These are phyloP conservation scores for Casuarina cunninghamiana DNA, from an alignment of 306 rosid species.

Conservation along the genomic window DNA sequence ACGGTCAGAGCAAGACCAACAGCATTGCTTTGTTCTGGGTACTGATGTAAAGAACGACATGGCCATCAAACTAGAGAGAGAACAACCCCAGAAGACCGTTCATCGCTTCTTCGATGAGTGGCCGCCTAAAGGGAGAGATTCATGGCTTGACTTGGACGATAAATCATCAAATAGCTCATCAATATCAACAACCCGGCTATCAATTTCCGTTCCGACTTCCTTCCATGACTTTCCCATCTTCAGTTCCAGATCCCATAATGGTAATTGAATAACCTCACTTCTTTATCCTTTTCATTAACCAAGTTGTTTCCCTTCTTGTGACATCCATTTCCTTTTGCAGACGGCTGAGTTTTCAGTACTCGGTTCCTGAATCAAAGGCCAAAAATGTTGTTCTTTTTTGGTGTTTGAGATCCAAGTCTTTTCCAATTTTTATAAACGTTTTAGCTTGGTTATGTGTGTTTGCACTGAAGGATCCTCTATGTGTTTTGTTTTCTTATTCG, in stretches of 20 bases:
- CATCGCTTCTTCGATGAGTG: constrained; percentile 95
- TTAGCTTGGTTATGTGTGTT: constrained; percentile 38
- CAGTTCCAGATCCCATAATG: constrained; percentile 51
- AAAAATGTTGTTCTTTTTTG: constrained; percentile 43
- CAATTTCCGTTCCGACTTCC: constrained; percentile 81
- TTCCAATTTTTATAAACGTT: constrained; percentile 8
- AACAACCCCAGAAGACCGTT: constrained; percentile 76
- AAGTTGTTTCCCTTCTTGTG: constrained; percentile 6
- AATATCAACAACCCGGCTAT: constrained; percentile 73
- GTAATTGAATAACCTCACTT: constrained; percentile 19
- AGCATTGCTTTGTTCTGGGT: constrained; percentile 35
- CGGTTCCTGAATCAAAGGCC: constrained; percentile 45
- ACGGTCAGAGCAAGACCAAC: constrained; percentile 46
- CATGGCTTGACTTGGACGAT: constrained; percentile 84
- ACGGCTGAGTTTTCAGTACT: constrained; percentile 50
- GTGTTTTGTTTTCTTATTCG: constrained; percentile 24
- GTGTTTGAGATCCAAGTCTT: constrained; percentile 27
- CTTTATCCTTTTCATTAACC: constrained; percentile 6
- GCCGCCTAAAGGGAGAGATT: constrained; percentile 66
- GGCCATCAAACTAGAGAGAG: constrained; percentile 39
- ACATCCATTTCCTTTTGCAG: constrained; percentile 45
- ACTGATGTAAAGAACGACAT: constrained; percentile 32
- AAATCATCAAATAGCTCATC: constrained; percentile 59
- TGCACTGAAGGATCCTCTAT: constrained; percentile 55
- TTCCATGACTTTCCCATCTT: constrained; percentile 66